These are phyloP conservation scores for Aspergillus nidulans DNA, from an alignment of 495 filamentous ascomycete species.

Conservation along the genomic window DNA sequence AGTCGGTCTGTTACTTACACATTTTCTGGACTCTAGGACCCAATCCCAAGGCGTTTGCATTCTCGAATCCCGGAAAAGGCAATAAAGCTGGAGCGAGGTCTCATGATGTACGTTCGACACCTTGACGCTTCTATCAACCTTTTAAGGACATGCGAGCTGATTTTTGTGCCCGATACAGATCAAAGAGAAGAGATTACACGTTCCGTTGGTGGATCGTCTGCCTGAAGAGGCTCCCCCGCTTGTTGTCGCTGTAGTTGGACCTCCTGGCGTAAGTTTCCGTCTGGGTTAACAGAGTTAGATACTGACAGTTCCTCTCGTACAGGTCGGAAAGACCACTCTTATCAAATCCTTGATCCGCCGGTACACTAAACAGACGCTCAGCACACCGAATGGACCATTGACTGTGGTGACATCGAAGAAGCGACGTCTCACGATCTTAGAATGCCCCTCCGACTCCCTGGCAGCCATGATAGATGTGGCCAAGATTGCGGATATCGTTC, in stretches of 20 bases:
- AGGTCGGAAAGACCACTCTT: slow-evolving; percentile 69
- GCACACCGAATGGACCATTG: slow-evolving; percentile 82
- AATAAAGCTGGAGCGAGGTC: slow-evolving; percentile 81
- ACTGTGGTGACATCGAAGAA: slow-evolving; percentile 94
- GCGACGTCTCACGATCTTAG: slow-evolving; percentile 87
- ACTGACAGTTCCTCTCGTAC: slow-evolving; percentile 7
- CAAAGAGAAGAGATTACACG: slow-evolving; percentile 93
- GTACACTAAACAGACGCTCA: slow-evolving; percentile 92
- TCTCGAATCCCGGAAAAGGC: slow-evolving; percentile 77
- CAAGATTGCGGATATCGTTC: slow-evolving; percentile 93
- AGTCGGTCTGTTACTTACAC: slow-evolving; percentile 14
- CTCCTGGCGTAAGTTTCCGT: slow-evolving; percentile 68
- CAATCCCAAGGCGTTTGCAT: slow-evolving; percentile 92
- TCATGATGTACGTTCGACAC: slow-evolving; percentile 67
- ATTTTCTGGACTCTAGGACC: slow-evolving; percentile 41
- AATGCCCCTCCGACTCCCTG: slow-evolving; percentile 89
- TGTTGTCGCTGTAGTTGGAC: slow-evolving; percentile 87
- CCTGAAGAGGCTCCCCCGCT: slow-evolving; percentile 95
- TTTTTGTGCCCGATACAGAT: slow-evolving; percentile 46
- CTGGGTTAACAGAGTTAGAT: slow-evolving; percentile 22
- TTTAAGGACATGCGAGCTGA: slow-evolving; percentile 3
- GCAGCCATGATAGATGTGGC: slow-evolving; percentile 93
- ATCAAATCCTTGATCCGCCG: slow-evolving; percentile 89
- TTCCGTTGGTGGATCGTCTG: slow-evolving; percentile 88
- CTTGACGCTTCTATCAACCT: neutral